Evolutionary conservation across 352 stramenopile genomes (phyloP), one percentile per base, ranked within the genome.

Genomic region (Phytophthora citrophthora): DNA sequence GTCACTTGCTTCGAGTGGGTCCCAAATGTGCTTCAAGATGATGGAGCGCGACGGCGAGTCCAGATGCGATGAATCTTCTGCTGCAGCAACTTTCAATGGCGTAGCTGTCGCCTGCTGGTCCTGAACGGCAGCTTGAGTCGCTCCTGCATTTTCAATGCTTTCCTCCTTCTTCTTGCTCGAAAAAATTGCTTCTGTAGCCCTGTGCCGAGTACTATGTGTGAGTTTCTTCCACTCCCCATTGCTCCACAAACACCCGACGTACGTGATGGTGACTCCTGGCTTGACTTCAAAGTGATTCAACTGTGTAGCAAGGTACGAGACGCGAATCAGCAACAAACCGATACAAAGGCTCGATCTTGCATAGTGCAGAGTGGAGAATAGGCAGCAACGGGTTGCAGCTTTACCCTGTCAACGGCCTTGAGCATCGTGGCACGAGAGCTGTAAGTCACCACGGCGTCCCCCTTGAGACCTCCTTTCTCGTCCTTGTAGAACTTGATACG

Each of bases 401-500:
- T 78, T 65, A 94, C 86, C 81, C 76, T 73, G 32, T 91, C 83
- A 56, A 95, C 76, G n/a, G 87, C 87, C 48, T 85, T 83, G 26
- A 56, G 26, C 76, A 86, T 87, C 48, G 82, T 83, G 5, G 68
- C 72, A n/a, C 84, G 70, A 12, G 87, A 94, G 20, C 63, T 65
- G 68, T 93, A 95, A n/a, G 81, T 89, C 65, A 94, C 84, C 2
- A 92, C 71, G n/a, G 88, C 88, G 38, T 95, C 88, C n/a, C 88
- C 88, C 62, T 95, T 94, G 15, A 95, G 76, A 23, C 86, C 79
- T 55, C 88, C 88, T 16, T 72, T 76, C 10, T 88, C 81, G 58
- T 93, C 77, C 49, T 93, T 86, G 78, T 95, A 95, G 53, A 95
- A 94, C 56, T 95, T 95, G 62, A 93, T 77, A 18, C 88, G 88